Base-by-base conservation (phyloP, 192 early-diverging fungal species). In the Coemansia sp. region DNA sequence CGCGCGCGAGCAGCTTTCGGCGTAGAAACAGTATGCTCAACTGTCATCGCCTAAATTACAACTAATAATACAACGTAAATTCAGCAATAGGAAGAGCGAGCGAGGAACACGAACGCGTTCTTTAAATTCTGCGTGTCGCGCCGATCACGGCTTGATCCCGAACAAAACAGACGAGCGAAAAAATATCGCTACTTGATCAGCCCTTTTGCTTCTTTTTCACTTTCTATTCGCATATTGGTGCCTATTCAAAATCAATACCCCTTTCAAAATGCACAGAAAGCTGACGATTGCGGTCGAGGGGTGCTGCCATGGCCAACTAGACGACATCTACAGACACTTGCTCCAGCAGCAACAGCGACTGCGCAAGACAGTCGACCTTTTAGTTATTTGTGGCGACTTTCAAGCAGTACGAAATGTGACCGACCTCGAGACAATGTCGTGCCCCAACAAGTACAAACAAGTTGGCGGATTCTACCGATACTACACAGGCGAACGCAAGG, bases 361-460 rank as follows among this genome's bases (percentile, higher is more conserved):
- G 41, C 66, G 78, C 18, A 86, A 88, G 47, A 88, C 87, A 50
- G 84, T 98, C 13, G 98, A 99, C 71, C 84, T 99, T 36, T 73
- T 99, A 0, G 70, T 99, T 20, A 93, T 99, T 38, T 99, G 96
- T 74, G 98, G 98, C 28, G 98, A 99, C 81, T 95, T 99, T 75
- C 93, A 99, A 85, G 84, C 92, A 0, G 86, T 99, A 36, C 85
- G 98, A 47, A 98, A 98, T 62, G 66, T 70, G 10, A 83, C 78
- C 2, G 98, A 99, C 69, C 79, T 98, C 34, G 84, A 89, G 14
- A 76, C 79, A 34, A 85, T 98, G 78, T 88, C 93, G 1, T 89
- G 91, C 9, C 98, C 98, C 0, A 82, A 88, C 57, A 96, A 95
- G 65, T 96, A 93, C 75, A 89, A 88, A 42, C 74, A 74, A 26